Base-by-base conservation (phyloP, 2,329 filamentous ascomycete genomes). In the Neopestalotiopsis sp. region DNA sequence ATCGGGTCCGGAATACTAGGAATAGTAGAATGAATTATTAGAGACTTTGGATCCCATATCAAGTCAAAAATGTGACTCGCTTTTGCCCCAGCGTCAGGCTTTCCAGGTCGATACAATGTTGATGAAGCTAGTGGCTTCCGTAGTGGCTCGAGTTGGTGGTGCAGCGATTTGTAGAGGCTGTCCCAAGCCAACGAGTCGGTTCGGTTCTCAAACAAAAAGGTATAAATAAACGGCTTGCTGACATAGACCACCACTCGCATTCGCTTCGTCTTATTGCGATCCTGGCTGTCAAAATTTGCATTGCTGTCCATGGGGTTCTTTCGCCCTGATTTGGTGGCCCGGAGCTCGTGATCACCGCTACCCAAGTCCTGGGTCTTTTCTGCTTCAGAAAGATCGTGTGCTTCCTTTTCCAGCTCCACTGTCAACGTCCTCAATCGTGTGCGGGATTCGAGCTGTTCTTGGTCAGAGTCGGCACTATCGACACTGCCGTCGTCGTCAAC, bases 191-290 rank as follows among this genome's bases (percentile, higher is more conserved):
- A 78, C 1, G 89, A 87, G 67, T 88, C 84, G 6, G 91, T 91
- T 61, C 84, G 84, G 57, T 86, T 81, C 62, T 86, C 81, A 78
- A 95, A 95, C 4, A 96, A 82, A 70, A 96, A 91, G 1, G 91
- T 88, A 77, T 93, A 95, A 62, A 95, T 87, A 79, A 95, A 95
- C 0, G 93, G 93, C 30, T 86, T 88, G 77, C 90, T 89, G 60
- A 91, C 87, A 75, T 94, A 95, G 64, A 94, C 87, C 6, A 94
- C 86, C 1, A 93, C 90, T 0, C 91, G 88, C 57, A 94, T 78
- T 73, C 86, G 88, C 69, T 84, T 83, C 2, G 83, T 81, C 74
- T 87, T 88, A 75, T 86, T 88, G 68, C 82, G 79, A 71, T 89
- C 86, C 72, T 87, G 87, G 69, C 78, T 82, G 71, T 84, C 79